These are phyloP conservation scores for Daldinia sp. DNA, from an alignment of 2,329 filamentous ascomycete species.

Conservation along the genomic window DNA sequence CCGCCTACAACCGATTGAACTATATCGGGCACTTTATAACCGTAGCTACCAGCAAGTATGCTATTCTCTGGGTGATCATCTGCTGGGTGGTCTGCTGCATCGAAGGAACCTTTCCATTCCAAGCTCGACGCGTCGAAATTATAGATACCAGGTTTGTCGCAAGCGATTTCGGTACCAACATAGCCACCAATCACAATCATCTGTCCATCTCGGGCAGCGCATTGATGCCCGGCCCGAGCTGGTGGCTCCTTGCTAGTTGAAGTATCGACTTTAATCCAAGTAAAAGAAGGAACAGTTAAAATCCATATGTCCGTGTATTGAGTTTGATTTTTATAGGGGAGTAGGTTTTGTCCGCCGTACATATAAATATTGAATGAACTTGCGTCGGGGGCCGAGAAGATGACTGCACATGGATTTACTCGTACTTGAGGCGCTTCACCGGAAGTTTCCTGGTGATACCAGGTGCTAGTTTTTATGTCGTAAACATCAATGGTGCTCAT, in stretches of 20 bases:
- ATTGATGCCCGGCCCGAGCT: slow-evolving; percentile 72
- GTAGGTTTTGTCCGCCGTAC: slow-evolving; percentile 78
- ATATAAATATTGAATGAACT: slow-evolving; percentile 81
- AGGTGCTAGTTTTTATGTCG: slow-evolving; percentile 73
- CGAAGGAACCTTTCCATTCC: slow-evolving; percentile 70
- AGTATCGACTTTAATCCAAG: slow-evolving; percentile 73
- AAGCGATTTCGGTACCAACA: slow-evolving; percentile 65
- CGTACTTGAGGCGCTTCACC: slow-evolving; percentile 69
- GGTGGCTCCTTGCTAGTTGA: slow-evolving; percentile 58
- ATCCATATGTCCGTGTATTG: slow-evolving; percentile 80
- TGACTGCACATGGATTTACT: slow-evolving; percentile 76
- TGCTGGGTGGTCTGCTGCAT: slow-evolving; percentile 59
- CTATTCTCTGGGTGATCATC: slow-evolving; percentile 59
- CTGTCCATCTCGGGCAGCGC: slow-evolving; percentile 73
- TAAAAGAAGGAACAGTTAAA: slow-evolving; percentile 75
- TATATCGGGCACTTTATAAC: slow-evolving; percentile 70
- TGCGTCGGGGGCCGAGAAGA: slow-evolving; percentile 74
- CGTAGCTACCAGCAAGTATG: slow-evolving; percentile 65
- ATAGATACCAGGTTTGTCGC: slow-evolving; percentile 75
- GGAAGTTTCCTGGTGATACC: slow-evolving; percentile 77
- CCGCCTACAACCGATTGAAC: slow-evolving; percentile 72
- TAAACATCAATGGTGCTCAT: slow-evolving; percentile 71
- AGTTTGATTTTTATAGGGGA: slow-evolving; percentile 64
- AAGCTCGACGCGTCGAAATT: slow-evolving; percentile 75
- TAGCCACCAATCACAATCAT: slow-evolving; percentile 77